phyloP scores from a whole-genome alignment of 2,329 filamentous ascomycete genomes.

The Aspergillus hortae region DNA sequence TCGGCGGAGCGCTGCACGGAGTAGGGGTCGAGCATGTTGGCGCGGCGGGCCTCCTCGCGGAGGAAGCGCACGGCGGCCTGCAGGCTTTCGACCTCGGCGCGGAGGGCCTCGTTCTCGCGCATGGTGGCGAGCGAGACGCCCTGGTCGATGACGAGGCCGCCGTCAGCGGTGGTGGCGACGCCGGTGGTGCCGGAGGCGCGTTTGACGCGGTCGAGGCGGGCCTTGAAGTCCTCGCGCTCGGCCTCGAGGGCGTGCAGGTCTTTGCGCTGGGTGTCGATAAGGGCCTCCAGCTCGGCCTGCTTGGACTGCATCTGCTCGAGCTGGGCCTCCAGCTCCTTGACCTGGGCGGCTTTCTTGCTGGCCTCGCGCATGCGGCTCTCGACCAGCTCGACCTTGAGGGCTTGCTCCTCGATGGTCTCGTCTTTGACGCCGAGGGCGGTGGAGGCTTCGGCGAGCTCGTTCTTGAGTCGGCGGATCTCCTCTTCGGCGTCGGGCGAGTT shows the following conservation, averaged over 20 bases:
- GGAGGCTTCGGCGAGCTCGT: conserved; percentile 74
- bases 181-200: conserved; percentile 37
- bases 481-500: conserved; percentile 80
- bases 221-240: conserved; percentile 40
- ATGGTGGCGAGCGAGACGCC: conserved; percentile 38
- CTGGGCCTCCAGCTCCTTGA: conserved; percentile 42
- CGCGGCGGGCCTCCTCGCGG: conserved; percentile 43
- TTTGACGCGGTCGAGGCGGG: conserved; percentile 42
- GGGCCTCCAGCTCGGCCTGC: conserved; percentile 29
- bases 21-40: conserved; percentile 39
- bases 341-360: conserved; percentile 63
- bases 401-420: conserved; percentile 76
- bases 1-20: conserved; percentile 39
- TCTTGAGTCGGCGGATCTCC: conserved; percentile 74
- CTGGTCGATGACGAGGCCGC: conserved; percentile 36
- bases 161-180: conserved; percentile 26
- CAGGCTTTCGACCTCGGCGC: conserved; percentile 41
- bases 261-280: conserved; percentile 33
- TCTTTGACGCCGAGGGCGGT: conserved; percentile 70
- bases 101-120: conserved; percentile 42
- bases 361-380: conserved; percentile 84
- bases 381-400: conserved; percentile 90
- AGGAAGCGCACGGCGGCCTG: conserved; percentile 47
- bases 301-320: conserved; percentile 38
- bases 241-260: conserved; percentile 36